Conservation (phyloP, 805 yeast genomes). For the Schwanniomyces sp. region DNA sequence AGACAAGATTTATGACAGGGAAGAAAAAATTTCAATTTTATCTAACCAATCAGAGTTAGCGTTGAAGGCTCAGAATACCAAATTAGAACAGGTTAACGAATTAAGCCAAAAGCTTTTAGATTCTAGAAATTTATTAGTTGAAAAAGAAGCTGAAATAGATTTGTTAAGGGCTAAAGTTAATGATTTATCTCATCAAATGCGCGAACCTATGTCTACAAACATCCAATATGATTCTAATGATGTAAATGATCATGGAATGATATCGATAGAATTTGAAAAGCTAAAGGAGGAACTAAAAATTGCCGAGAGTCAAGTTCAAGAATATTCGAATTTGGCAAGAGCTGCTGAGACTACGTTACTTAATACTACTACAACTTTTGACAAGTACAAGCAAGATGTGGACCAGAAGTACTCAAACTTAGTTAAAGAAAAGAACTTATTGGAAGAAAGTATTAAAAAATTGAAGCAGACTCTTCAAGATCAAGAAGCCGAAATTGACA, state of each 20-base stretch:
- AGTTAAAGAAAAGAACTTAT: conserved; percentile 21
- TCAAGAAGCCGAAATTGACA: conserved; percentile 20
- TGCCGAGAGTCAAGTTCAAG: conserved; percentile 58
- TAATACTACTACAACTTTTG: conserved; percentile 55
- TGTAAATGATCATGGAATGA: conserved; percentile 2
- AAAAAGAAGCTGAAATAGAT: conserved; percentile 40
- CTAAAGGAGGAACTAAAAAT: conserved; percentile 55
- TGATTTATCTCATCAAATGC: conserved; percentile 21
- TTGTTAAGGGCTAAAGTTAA: conserved; percentile 37
- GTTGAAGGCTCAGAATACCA: conserved; percentile 53
- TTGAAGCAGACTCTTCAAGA: conserved; percentile 20
- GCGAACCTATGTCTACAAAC: not conserved
- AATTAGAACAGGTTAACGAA: conserved; percentile 55
- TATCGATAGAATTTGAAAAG: conserved; percentile 38
- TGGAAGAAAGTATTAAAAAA: conserved; percentile 16
- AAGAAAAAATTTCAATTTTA: conserved; percentile 50
- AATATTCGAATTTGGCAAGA: conserved; percentile 60
- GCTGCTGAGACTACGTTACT: conserved; percentile 67
- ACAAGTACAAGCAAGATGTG: conserved; percentile 26
- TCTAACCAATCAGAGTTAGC: conserved; percentile 59
- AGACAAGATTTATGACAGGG: conserved; percentile 50
- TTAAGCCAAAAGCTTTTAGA: conserved; percentile 45
- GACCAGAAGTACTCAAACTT: conserved; percentile 20
- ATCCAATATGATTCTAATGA: not conserved
- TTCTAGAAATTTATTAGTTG: conserved; percentile 40